phyloP scores from a whole-genome alignment of 371 early-diverging fungal species.

The Mucor piriformis region DNA sequence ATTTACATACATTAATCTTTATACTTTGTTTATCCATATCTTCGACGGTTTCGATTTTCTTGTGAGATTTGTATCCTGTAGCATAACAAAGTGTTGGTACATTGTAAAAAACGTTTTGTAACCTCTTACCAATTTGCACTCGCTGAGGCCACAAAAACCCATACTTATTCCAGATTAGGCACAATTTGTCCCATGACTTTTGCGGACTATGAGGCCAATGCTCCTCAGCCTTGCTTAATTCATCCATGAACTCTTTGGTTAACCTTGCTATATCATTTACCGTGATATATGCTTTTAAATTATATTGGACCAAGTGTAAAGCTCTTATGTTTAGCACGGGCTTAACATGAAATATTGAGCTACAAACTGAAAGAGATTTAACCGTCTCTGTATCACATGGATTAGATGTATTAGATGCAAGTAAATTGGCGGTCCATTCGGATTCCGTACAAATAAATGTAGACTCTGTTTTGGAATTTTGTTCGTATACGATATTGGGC shows the following conservation, averaged over 20 bases:
- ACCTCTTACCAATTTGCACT: not conserved
- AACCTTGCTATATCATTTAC: conserved; percentile 11
- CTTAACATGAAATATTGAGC: not conserved
- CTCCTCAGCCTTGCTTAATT: conserved; percentile 7
- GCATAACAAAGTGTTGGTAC: not conserved
- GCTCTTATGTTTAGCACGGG: not conserved
- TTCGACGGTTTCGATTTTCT: not conserved
- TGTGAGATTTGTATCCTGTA: not conserved
- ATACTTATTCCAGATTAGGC: conserved; percentile 14
- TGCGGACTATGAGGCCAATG: conserved; percentile 16
- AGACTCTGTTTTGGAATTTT: not conserved
- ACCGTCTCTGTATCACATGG: conserved; percentile 6
- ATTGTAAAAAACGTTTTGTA: not conserved
- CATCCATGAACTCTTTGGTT: conserved; percentile 10
- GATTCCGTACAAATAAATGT: not conserved
- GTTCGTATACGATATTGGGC: conserved; percentile 2
- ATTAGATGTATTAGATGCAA: conserved; percentile 4
- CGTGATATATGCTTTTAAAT: not conserved
- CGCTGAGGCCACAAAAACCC: conserved; percentile 19
- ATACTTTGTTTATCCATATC: not conserved
- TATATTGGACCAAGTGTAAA: not conserved
- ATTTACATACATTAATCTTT: not conserved
- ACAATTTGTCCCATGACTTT: conserved; percentile 15
- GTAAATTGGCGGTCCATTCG: conserved; percentile 15
- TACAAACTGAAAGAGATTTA: conserved; percentile 10